Conservation (phyloP, 108 stramenopile genomes). For the Fragilaria crotonensis region DNA sequence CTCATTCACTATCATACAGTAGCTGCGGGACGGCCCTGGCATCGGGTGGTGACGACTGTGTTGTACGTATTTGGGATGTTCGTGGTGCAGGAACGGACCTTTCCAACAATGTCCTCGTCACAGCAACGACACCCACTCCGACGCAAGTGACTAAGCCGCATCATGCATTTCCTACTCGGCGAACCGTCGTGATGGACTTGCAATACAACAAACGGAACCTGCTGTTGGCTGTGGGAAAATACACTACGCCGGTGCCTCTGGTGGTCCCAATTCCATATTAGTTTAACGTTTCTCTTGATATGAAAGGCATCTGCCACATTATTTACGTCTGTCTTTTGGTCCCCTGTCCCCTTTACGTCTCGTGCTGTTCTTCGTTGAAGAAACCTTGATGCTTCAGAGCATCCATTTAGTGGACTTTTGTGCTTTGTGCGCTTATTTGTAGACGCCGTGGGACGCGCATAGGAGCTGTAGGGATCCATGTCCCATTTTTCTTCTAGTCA, state of each 20-base stretch:
- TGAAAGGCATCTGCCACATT: too few species aligned
- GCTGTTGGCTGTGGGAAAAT: slow-evolving; percentile 71
- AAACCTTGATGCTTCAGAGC: too few species aligned
- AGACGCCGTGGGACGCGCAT: too few species aligned
- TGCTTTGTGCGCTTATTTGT: too few species aligned
- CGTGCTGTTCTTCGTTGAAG: too few species aligned
- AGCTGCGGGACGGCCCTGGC: slow-evolving; percentile 75
- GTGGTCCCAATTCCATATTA: not conserved
- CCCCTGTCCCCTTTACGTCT: too few species aligned
- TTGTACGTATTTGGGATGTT: slow-evolving; percentile 80
- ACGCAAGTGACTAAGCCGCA: not conserved
- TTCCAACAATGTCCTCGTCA: slow-evolving; percentile 19
- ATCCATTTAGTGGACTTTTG: too few species aligned
- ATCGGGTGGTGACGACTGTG: slow-evolving; percentile 69
- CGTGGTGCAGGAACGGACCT: slow-evolving; percentile 34
- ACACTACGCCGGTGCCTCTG: slow-evolving; percentile 24
- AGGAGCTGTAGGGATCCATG: too few species aligned
- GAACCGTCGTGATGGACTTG: slow-evolving; percentile 60
- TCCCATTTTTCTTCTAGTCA: too few species aligned
- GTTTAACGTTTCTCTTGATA: too few species aligned
- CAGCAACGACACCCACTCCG: not conserved
- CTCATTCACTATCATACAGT: slow-evolving; percentile 63
- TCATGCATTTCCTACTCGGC: slow-evolving; percentile 24
- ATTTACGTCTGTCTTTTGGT: too few species aligned
- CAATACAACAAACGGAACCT: slow-evolving; percentile 80